A percentile compares a stretch with the other conserved stretches of the same genome.
These are phyloP conservation scores for Uromyces viciae-fabae DNA, from an alignment of 1,284 basidiomycete species.

Conservation along the genomic window DNA sequence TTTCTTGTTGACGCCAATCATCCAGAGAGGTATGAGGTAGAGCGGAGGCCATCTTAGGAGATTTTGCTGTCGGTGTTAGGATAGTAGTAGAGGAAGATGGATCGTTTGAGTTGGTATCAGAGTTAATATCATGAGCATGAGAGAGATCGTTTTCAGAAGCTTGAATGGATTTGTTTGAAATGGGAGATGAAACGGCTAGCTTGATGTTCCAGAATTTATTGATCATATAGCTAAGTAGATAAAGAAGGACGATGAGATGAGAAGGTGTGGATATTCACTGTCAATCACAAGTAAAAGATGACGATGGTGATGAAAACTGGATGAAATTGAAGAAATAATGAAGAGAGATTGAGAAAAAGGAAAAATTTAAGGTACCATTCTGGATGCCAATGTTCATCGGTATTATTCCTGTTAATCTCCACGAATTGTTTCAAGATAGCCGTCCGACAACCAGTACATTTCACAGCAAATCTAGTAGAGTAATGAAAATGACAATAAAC, in stretches of 20 bases:
- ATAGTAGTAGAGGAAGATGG: conserved; percentile 34
- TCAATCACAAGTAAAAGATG: neutral
- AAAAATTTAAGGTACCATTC: conserved; percentile 97
- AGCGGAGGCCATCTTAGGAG: conserved; percentile 3
- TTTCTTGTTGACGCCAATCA: conserved; percentile 61
- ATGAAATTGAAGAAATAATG: conserved; percentile 46
- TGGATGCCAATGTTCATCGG: conserved; percentile 99
- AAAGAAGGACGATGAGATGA: neutral
- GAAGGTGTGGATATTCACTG: too few relatives aligned
- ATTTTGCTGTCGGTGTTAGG: conserved; percentile 21
- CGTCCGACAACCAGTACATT: conserved; percentile 93
- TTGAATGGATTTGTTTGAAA: conserved; percentile 39
- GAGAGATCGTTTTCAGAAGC: conserved; percentile 49
- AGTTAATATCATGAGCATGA: conserved; percentile 47
- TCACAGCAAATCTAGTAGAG: conserved; percentile 74
- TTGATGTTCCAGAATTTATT: conserved; percentile 97
- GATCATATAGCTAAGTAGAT: conserved; percentile 38
- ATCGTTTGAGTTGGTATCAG: conserved; percentile 48
- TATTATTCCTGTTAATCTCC: conserved; percentile 96
- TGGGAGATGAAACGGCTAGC: conserved; percentile 71
- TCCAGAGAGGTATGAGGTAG: conserved; percentile 46
- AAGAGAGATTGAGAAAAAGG: too few relatives aligned
- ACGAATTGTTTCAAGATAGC: conserved; percentile 99
- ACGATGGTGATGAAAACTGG: neutral
- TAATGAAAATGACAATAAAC: conserved; percentile 62